These are phyloP conservation scores for Ogataea parapolymorpha DNA, from an alignment of 805 yeast species.

Conservation along the genomic window DNA sequence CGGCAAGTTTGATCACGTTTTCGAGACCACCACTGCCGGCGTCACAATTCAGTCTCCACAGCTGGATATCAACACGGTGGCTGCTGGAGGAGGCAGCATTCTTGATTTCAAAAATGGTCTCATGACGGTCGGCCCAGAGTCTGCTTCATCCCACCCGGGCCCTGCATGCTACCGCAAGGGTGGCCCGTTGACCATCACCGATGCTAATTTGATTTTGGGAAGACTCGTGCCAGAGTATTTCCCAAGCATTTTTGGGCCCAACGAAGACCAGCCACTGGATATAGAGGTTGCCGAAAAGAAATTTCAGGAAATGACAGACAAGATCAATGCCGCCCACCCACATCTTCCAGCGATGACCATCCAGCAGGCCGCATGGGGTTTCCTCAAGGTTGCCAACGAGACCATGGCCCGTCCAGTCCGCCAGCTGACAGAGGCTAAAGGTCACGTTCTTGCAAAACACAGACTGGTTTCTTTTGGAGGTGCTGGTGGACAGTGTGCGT, in stretches of 20 bases:
- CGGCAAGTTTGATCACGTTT: conserved; percentile 72
- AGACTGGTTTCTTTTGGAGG: conserved; percentile 85
- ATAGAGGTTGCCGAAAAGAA: conserved; percentile 45
- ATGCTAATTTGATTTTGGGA: conserved; percentile 72
- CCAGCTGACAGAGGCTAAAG: conserved; percentile 80
- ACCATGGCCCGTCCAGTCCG: conserved; percentile 90
- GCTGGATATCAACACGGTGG: conserved; percentile 54
- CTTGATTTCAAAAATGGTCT: conserved; percentile 63
- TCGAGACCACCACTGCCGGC: conserved; percentile 82
- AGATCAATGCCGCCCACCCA: conserved; percentile 51
- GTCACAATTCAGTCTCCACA: conserved; percentile 83
- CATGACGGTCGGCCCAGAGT: conserved; percentile 78
- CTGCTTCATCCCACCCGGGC: conserved; percentile 84
- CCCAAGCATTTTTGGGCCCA: conserved; percentile 79
- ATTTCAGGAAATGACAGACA: conserved; percentile 51
- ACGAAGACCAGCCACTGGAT: conserved; percentile 67
- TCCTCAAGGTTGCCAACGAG: conserved; percentile 78
- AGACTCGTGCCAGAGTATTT: conserved; percentile 66
- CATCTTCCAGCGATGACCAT: conserved; percentile 43
- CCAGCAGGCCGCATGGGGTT: conserved; percentile 76
- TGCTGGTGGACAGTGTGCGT: conserved; percentile 91
- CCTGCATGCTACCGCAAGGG: conserved; percentile 81
- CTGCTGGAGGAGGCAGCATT: conserved; percentile 55
- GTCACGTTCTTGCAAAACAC: conserved; percentile 63
- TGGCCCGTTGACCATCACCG: conserved; percentile 82